Evolutionary conservation across 2,329 filamentous ascomycete genomes (phyloP), one percentile per base, ranked within the genome.

Genomic region (Ceratocystis lukuohia): DNA sequence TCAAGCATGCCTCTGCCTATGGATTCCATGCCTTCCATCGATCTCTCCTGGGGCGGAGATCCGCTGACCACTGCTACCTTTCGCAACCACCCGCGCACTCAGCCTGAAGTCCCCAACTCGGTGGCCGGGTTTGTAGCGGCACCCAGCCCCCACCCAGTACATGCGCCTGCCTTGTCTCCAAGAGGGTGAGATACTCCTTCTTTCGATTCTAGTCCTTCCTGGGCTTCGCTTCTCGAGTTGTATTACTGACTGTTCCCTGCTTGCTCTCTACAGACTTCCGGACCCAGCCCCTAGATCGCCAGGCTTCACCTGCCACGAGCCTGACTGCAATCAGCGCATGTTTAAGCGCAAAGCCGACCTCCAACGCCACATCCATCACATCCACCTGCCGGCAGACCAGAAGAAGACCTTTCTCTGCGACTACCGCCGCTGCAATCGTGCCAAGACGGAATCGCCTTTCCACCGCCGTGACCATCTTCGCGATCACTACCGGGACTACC

Each of bases 291-390:
- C 22, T 7, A 50, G 2, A 8, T 53, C 15, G 3, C 44, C 20
- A 20, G 68, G 69, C 37, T 69, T 62, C 64, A 72, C 70, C 41
- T 81, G 79, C 70, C 72, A 76, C 7, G 69, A 72, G 41, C 72
- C 73, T 6, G 75, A 73, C 28, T 84, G 82, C 74, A 73, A 71
- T 37, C 73, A 75, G 37, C 76, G 76, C 63, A 75, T 76, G 1
- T 84, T 84, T 71, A 77, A 76, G 71, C 78, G 82, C 41, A 76
- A 77, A 65, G 81, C 82, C 10, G 82, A 85, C 72, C 78, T 83
- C 8, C 76, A 80, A 62, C 77, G 82, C 17, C 82, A 84, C 72
- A 77, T 77, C 70, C 74, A 75, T 64, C 79, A 81, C 70, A 75
- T 77, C 17, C 82, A 85, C 71, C 72, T 73, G 12, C 74, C 75